A percentile compares a stretch with the other conserved stretches of the same genome.
These are phyloP conservation scores for Schizopora paradoxa DNA, from an alignment of 1,284 basidiomycete genomes.

Conservation along the genomic window DNA sequence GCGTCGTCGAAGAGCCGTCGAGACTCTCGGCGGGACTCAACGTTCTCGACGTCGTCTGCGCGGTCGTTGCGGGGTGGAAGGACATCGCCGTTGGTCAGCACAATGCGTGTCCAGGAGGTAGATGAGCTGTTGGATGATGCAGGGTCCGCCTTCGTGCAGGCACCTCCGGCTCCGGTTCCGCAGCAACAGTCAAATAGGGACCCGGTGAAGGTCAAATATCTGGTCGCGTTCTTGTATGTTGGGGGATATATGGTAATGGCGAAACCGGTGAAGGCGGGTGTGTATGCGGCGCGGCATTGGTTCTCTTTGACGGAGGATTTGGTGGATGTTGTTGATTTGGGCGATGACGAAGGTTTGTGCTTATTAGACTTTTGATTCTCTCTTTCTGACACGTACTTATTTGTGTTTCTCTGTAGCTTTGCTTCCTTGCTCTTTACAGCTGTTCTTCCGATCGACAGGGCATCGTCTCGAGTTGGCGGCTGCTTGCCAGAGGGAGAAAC, in stretches of 20 bases:
- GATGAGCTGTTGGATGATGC: too few relatives aligned
- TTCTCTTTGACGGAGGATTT: constrained; percentile 56
- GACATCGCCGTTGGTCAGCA: constrained; percentile 35
- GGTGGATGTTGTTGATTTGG: constrained; percentile 67
- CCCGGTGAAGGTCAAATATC: constrained; percentile 73
- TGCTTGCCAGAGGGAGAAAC: constrained; percentile 77
- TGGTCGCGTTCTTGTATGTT: constrained; percentile 83
- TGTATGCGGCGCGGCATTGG: constrained; percentile 85
- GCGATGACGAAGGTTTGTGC: constrained; percentile 56
- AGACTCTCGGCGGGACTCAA: constrained; percentile 3
- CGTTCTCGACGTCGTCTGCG: constrained; percentile 5
- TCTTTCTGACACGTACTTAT: constrained; percentile 14
- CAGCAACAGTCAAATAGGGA: not conserved
- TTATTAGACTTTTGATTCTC: constrained; percentile 2
- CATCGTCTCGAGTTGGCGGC: constrained; percentile 64
- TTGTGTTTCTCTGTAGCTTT: constrained; percentile 42
- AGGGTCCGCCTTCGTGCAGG: constrained; percentile 32
- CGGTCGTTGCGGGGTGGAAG: constrained; percentile 37
- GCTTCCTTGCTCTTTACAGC: constrained; percentile 74
- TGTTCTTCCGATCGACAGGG: constrained; percentile 47
- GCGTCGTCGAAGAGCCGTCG: too few relatives aligned
- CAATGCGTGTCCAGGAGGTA: too few relatives aligned
- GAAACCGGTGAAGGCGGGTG: constrained; percentile 76
- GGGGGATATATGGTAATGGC: constrained; percentile 82
- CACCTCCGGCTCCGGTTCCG: constrained; percentile 28